Evolutionary conservation across 2,329 filamentous ascomycete genomes (phyloP).

Genomic region (Claviceps digitariae): DNA sequence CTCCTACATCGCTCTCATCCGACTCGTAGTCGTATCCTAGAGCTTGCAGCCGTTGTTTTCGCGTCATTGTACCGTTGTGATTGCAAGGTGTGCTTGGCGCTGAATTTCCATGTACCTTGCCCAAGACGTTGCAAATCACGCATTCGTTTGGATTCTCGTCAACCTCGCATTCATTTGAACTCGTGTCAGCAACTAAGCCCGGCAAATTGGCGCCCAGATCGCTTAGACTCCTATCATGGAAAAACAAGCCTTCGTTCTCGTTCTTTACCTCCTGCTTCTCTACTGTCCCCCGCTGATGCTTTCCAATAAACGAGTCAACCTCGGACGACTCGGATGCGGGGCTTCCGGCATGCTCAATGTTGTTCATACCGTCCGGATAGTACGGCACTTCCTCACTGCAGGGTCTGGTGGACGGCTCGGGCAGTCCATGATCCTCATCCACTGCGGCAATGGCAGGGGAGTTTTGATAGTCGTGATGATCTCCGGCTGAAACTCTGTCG

Average conservation of each 20-base stretch:
- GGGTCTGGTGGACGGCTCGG: background rate
- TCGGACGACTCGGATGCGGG: conserved; percentile 13
- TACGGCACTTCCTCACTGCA: background rate
- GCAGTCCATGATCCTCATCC: background rate
- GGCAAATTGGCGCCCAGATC: conserved; percentile 20
- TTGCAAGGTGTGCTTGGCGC: conserved; percentile 1
- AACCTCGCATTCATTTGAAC: conserved; percentile 4
- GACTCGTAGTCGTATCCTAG: conserved; percentile 15
- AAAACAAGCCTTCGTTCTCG: conserved; percentile 24
- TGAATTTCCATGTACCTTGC: background rate
- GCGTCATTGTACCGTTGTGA: conserved; percentile 6
- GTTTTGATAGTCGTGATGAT: conserved; percentile 1
- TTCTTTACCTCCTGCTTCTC: background rate
- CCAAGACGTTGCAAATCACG: conserved; percentile 7
- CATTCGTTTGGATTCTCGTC: too few relatives aligned
- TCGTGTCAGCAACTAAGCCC: conserved; percentile 9
- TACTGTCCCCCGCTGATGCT: conserved; percentile 2
- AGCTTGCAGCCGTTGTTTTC: conserved; percentile 11
- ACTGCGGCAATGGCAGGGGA: conserved; percentile 1
- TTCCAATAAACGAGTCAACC: conserved; percentile 19
- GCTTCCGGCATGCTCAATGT: conserved; percentile 6
- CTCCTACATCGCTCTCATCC: conserved; percentile 6
- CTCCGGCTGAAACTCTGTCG: conserved; percentile 1
- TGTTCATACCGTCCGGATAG: background rate
- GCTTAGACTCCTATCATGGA: conserved; percentile 22